Base-by-base conservation (phyloP, 257 asterid genomes). In the Catharanthus roseus region DNA sequence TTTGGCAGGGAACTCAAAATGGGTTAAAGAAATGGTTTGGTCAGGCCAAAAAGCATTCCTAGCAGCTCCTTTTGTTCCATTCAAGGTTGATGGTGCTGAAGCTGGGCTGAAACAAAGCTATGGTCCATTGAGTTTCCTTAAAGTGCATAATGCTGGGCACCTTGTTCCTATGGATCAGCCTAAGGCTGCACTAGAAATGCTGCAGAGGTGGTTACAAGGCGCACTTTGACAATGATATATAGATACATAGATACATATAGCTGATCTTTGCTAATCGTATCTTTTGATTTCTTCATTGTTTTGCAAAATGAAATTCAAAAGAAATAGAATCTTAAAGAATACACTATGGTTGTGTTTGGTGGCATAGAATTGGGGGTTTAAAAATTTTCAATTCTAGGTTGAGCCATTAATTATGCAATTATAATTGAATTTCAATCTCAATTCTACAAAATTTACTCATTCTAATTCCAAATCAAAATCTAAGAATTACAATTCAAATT, bases 81-180 rank as follows among this genome's bases (percentile, higher is more conserved):
- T 89, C 72, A 75, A 19, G 3, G 95, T 86, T 6, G 90, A 81
- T 26, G 85, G 83, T 0, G 68, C 11, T 61, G 78, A 72, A 65
- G 88, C 85, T 0, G 97, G 97, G 6, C 24, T 66, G 62, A 78
- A 45, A 70, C 88, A 83, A 74, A 78, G 81, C 72, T 54, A 78
- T 42, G 97, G 95, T 38, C 83, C 82, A 28, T 84, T 89, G 36
- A 87, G 77, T 39, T 91, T 91, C 84, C 77, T 91, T 24, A 83
- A 77, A 77, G 91, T 91, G 34, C 60, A 77, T 26, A 74, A 85
- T 74, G 89, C 97, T 2, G 96, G 97, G 16, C 96, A 88, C 63
- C 6, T 84, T 87, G 92, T 89, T 76, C 97, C 97, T 0, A 89
- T 89, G 96, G 97, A 91, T 77, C 97, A 90, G 69, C 95, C 96